Percentiles rank a stretch among this genome's conserved stretches.
phyloP scores from a whole-genome alignment of 1,284 basidiomycete species.

The Sporisorium graminicola region DNA sequence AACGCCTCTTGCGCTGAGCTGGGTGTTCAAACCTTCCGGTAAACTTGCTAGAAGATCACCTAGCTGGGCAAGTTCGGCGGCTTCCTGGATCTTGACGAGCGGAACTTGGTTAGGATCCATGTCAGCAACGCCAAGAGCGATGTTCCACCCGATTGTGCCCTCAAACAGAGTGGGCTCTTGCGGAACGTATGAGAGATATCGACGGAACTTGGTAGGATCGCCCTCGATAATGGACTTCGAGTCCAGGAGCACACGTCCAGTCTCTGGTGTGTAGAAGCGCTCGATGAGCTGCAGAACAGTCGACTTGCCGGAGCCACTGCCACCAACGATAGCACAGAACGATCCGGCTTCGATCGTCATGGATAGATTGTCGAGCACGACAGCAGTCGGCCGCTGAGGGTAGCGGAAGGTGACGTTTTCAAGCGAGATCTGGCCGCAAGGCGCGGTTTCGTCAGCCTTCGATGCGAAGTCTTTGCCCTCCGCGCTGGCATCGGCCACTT shows the following conservation, averaged over 20 bases:
- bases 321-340: conserved; percentile 89
- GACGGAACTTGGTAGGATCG: conserved; percentile 18
- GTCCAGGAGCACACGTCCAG: conserved; percentile 67
- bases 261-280: conserved; percentile 78
- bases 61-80: conserved; percentile 2
- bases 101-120: conserved; percentile 8
- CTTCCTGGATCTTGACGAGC: conserved; percentile 3
- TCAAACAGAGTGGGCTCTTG: conserved; percentile 42
- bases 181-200: conserved; percentile 40
- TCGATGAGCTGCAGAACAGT: conserved; percentile 86
- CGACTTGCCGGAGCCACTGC: conserved; percentile 83
- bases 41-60: conserved; percentile 37
- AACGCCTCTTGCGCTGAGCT: conserved; percentile 39
- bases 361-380: conserved; percentile 54
- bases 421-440: conserved; percentile 70
- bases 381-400: conserved; percentile 81
- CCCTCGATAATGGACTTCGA: conserved; percentile 25
- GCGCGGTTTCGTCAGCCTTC: neutral
- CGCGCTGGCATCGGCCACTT: neutral
- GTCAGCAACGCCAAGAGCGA: conserved; percentile 32
- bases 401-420: conserved; percentile 91
- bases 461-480: conserved; percentile 56
- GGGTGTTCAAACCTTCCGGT: conserved; percentile 72
- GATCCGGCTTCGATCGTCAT: conserved; percentile 78
- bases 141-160: conserved; percentile 49